These are phyloP conservation scores for Tolypocladium cylindrosporum DNA, from an alignment of 2,329 filamentous ascomycete genomes.

Conservation along the genomic window DNA sequence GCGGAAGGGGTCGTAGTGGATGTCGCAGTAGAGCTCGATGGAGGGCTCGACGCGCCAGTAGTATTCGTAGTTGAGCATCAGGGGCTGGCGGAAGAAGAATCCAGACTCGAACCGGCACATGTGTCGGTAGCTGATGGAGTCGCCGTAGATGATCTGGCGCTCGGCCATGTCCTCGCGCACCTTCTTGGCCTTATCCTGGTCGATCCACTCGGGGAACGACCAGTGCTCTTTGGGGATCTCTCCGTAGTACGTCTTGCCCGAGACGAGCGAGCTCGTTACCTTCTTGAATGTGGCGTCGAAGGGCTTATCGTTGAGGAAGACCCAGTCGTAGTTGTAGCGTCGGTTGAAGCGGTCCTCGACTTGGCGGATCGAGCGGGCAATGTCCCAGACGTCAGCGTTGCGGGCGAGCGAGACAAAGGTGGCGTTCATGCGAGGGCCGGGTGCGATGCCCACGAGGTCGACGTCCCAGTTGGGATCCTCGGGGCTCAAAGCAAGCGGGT, in stretches of 20 bases:
- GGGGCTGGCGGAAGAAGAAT: constrained; percentile 93
- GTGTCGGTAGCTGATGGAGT: constrained; percentile 93
- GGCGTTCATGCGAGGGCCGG: constrained; percentile 79
- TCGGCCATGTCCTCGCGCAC: constrained; percentile 90
- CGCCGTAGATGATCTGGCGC: constrained; percentile 95
- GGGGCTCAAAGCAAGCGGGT: constrained; percentile 42
- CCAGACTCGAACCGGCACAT: constrained; percentile 99
- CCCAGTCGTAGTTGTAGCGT: constrained; percentile 97
- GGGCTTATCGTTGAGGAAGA: constrained; percentile 93
- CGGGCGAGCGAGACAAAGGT: constrained; percentile 94
- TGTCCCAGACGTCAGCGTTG: constrained; percentile 93
- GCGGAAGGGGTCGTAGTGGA: constrained; percentile 92
- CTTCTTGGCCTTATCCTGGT: constrained; percentile 83
- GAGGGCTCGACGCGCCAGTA: constrained; percentile 99
- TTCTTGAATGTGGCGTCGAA: constrained; percentile 93
- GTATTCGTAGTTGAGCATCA: constrained; percentile 96
- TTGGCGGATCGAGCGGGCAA: constrained; percentile 88
- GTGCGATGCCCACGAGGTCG: constrained; percentile 39
- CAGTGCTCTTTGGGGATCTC: constrained; percentile 86
- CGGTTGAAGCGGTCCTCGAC: constrained; percentile 97
- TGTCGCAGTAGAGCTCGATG: constrained; percentile 91
- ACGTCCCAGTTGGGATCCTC: constrained; percentile 42
- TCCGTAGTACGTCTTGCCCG: constrained; percentile 85
- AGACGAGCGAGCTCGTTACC: constrained; percentile 80
- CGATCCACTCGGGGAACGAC: constrained; percentile 94